phyloP scores from a whole-genome alignment of 345 rosid genomes.

The Aquilaria yunnanensis region DNA sequence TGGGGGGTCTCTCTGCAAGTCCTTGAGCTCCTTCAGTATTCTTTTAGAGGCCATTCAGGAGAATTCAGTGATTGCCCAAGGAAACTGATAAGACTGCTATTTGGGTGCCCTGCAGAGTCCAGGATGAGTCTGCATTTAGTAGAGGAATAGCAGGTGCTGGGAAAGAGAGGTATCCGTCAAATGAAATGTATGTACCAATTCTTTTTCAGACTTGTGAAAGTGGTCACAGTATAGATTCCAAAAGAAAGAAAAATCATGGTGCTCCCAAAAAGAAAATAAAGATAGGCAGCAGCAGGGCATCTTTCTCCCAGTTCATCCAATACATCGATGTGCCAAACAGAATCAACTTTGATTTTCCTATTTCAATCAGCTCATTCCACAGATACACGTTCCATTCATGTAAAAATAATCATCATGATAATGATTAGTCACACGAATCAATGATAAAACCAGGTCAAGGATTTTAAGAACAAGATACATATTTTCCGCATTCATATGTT shows the following conservation, averaged over 20 bases:
- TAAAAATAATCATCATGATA: no score
- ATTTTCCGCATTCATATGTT: no score
- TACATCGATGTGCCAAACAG: no score
- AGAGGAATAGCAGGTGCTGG: constrained; percentile 15
- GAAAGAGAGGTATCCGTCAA: constrained; percentile 6
- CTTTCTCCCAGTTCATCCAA: no score
- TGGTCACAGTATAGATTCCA: constrained; percentile 43
- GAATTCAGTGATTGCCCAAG: neutral
- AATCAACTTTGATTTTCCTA: no score
- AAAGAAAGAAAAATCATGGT: constrained; percentile 13
- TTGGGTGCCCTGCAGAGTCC: neutral
- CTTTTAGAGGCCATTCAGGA: constrained; percentile 47
- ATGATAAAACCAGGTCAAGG: no score
- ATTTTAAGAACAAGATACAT: no score
- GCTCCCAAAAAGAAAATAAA: neutral
- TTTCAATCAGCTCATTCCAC: no score
- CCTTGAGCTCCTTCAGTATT: constrained; percentile 60
- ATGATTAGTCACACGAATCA: no score
- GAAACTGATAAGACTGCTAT: no score
- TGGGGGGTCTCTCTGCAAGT: constrained; percentile 68
- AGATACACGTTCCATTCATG: no score
- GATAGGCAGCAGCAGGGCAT: no score
- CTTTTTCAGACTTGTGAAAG: constrained; percentile 24
- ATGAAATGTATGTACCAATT: constrained; percentile 8
- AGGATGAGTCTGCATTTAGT: constrained; percentile 19